Base-by-base conservation (phyloP, 257 asterid genomes). In the Forsythia viridissima region DNA sequence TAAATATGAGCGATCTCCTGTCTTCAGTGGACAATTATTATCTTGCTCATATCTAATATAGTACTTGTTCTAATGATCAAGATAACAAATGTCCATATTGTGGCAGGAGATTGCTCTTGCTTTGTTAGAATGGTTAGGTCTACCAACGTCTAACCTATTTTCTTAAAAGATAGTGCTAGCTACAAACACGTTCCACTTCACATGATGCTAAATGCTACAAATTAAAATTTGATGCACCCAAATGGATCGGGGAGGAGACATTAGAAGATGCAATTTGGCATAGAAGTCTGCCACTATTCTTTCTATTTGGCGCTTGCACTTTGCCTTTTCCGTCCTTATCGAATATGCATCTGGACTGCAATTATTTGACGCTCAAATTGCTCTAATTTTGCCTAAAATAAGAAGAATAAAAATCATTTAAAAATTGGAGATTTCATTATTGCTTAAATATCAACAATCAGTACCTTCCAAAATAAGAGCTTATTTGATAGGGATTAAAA, bases 301-400 rank as follows among this genome's bases (percentile, higher is more conserved):
- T 69, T 69, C 70, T 87, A 30, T 30, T 30, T 30, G 34, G 34
- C 34, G 34, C 34, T 30, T 87, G 59, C 73, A 65, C 76, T 88
- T 84, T 82, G 82, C 83, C 39, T 80, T 76, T 85, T 79, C 78
- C 84, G 55, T 41, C 44, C 51, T 39, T 44, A 76, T 73, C 84
- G 92, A 88, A 88, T 88, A 88, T 86, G 44, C 70, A 80, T 68
- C n/a, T 20, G 42, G 82, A 57, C 77, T 75, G 79, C 59, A 41
- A 63, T 38, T 51, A 30, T 15, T 12, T 43, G 75, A 66, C 44
- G 77, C 80, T 71, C 84, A 70, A 77, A 34, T 76, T 77, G 83
- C 66, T 66, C 81, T 77, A 57, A 37, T 55, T 71, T 74, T 21
- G 71, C 40, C 79, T 40, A 36, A 65, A 38, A 41, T 18, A 44